These are phyloP conservation scores for Trichophyton verrucosum DNA, from an alignment of 2,329 filamentous ascomycete genomes.

Conservation along the genomic window DNA sequence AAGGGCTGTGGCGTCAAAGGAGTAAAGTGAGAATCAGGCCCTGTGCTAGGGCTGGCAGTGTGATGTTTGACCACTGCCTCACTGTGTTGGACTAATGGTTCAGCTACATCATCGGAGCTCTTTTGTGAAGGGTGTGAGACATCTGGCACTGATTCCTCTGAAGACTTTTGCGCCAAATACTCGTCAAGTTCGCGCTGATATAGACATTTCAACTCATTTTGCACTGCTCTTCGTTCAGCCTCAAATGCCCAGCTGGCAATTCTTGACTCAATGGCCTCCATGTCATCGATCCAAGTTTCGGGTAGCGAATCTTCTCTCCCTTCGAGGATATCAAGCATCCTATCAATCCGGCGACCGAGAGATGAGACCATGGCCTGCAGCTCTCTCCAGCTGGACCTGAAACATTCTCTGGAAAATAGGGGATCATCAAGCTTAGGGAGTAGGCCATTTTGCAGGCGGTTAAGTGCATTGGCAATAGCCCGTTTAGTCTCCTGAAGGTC, in stretches of 20 bases:
- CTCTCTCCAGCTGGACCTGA: conserved; percentile 38
- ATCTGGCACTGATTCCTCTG: not conserved
- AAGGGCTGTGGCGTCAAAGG: not conserved
- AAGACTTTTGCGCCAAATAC: not conserved
- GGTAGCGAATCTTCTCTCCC: conserved; percentile 73
- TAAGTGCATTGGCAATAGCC: conserved; percentile 25
- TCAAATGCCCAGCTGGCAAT: conserved; percentile 72
- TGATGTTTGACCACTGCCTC: not conserved
- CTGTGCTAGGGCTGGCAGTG: not conserved
- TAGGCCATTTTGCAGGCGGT: conserved; percentile 18
- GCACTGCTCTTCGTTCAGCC: conserved; percentile 61
- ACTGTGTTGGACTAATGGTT: not conserved
- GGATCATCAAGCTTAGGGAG: conserved; percentile 19
- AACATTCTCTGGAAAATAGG: conserved; percentile 24
- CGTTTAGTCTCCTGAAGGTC: conserved; percentile 42
- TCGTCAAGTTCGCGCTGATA: not conserved
- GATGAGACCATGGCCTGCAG: conserved; percentile 57
- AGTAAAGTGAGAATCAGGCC: not conserved
- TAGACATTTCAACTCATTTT: conserved; percentile 39
- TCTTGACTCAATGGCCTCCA: conserved; percentile 65
- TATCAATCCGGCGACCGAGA: conserved; percentile 63
- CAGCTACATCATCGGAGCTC: not conserved
- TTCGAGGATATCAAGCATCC: conserved; percentile 76
- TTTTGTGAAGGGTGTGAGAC: not conserved
- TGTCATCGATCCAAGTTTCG: conserved; percentile 71